Conservation (phyloP, 129 eudicot species). For the Rutidosis leptorrhynchoides region DNA sequence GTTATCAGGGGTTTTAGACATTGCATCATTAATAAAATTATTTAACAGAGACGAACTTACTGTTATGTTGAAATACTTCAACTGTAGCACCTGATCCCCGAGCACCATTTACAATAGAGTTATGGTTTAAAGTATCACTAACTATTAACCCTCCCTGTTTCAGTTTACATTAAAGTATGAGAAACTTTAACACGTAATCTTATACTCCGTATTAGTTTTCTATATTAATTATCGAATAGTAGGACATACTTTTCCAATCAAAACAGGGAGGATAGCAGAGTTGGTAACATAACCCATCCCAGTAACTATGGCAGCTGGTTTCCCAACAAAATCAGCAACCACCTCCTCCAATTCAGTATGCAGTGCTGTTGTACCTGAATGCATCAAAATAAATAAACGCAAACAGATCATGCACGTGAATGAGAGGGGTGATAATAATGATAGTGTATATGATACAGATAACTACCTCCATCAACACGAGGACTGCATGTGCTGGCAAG, state of each 20-base stretch:
- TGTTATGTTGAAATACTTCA: slow-evolving; percentile 83
- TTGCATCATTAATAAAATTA: too few species aligned
- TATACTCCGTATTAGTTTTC: neutral
- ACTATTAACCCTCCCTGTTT: slow-evolving; percentile 79
- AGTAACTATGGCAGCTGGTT: slow-evolving; percentile 75
- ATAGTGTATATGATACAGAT: slow-evolving; percentile 27
- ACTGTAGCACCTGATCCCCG: slow-evolving; percentile 86
- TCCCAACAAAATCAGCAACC: slow-evolving; percentile 82
- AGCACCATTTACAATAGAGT: slow-evolving; percentile 92
- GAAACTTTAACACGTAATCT: neutral
- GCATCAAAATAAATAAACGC: slow-evolving; percentile 22
- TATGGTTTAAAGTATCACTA: slow-evolving; percentile 87
- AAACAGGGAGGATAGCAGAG: slow-evolving; percentile 85
- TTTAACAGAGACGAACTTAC: slow-evolving; percentile 64
- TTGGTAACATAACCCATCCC: slow-evolving; percentile 98
- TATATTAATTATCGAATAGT: neutral
- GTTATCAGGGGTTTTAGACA: too few species aligned
- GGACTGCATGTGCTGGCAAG: slow-evolving; percentile 77
- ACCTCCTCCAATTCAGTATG: slow-evolving; percentile 74
- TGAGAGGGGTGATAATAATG: neutral
- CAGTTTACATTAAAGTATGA: neutral
- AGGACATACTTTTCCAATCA: slow-evolving; percentile 65
- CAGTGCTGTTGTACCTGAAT: slow-evolving; percentile 69
- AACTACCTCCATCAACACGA: slow-evolving; percentile 97
- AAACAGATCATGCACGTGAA: slow-evolving; percentile 9